Percentiles rank a stretch among this genome's conserved stretches.
Evolutionary conservation across 768 basidiomycete genomes (phyloP).

Genomic region (Termitomyces heimii): DNA sequence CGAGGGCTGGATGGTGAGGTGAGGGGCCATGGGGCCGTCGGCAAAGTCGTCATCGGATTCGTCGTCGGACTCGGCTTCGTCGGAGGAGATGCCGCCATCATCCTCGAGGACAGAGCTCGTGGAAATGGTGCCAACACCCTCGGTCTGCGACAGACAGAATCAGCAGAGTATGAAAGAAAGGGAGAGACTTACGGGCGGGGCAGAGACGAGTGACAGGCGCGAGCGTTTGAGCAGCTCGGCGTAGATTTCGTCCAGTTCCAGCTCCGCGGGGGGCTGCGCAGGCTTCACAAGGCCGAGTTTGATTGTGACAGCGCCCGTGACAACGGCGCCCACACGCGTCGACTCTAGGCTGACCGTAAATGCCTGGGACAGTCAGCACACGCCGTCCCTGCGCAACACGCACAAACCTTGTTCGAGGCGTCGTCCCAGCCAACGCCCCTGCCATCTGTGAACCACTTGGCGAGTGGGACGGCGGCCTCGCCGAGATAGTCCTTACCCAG

Average conservation of each 20-base stretch:
- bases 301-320: constrained; percentile 35
- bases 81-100: constrained; percentile 66
- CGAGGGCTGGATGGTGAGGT: constrained; percentile 6
- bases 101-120: constrained; percentile 67
- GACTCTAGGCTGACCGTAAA: constrained; percentile 30
- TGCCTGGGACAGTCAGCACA: background rate
- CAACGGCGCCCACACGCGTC: constrained; percentile 31
- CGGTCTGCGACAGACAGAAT: constrained; percentile 47
- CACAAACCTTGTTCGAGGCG: constrained; percentile 59
- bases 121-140: constrained; percentile 80
- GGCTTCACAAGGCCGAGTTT: constrained; percentile 43
- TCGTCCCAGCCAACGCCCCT: constrained; percentile 52
- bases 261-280: constrained; percentile 34
- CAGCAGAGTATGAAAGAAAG: background rate
- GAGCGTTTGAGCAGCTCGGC: constrained; percentile 57
- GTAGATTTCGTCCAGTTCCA: constrained; percentile 58
- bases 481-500: constrained; percentile 92
- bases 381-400: background rate
- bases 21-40: background rate
- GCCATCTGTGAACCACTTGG: constrained; percentile 65
- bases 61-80: constrained; percentile 26
- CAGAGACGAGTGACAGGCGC: constrained; percentile 62
- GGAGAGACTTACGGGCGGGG: constrained; percentile 63
- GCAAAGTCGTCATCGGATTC: background rate
- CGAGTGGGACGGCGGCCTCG: constrained; percentile 72